phyloP scores from a whole-genome alignment of 108 stramenopile genomes.

The Cyclotella baltica region DNA sequence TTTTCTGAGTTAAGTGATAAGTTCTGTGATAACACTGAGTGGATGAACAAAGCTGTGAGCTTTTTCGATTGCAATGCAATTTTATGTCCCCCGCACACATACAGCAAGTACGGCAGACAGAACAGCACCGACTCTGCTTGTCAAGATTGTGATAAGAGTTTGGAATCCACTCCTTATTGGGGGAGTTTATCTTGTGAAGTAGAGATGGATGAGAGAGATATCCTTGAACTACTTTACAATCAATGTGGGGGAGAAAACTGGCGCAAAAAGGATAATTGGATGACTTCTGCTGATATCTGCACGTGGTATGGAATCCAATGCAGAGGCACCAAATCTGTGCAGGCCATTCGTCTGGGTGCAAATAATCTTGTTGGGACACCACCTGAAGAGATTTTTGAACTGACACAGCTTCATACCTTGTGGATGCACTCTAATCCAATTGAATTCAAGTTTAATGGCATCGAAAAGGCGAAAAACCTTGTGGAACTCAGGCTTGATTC shows the following conservation, averaged over 20 bases:
- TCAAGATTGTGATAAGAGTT: conserved; percentile 51
- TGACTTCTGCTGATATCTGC: conserved; percentile 67
- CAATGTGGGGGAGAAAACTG: conserved; percentile 64
- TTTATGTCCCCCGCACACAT: conserved; percentile 71
- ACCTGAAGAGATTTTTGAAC: conserved; percentile 76
- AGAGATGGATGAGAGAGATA: conserved; percentile 59
- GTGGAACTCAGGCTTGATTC: conserved; percentile 75
- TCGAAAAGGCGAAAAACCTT: conserved; percentile 71
- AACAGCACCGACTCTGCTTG: conserved; percentile 59
- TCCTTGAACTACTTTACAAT: conserved; percentile 69
- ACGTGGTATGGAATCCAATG: conserved; percentile 83
- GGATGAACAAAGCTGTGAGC: conserved; percentile 73
- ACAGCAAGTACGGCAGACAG: conserved; percentile 69
- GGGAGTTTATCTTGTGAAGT: conserved; percentile 68
- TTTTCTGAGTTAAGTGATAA: conserved; percentile 59
- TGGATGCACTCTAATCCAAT: conserved; percentile 89
- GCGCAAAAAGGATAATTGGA: conserved; percentile 73
- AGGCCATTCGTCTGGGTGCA: conserved; percentile 73
- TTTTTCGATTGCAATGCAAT: conserved; percentile 72
- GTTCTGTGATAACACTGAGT: conserved; percentile 65
- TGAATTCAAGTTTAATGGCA: conserved; percentile 77
- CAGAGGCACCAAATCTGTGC: conserved; percentile 60
- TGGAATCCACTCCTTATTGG: conserved; percentile 58
- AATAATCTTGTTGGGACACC: conserved; percentile 81
- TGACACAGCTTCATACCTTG: conserved; percentile 68